A percentile compares a stretch with the other conserved stretches of the same genome.
Evolutionary conservation across 768 basidiomycete species (phyloP).

Genomic region (Agaricus sinodeliciosus): DNA sequence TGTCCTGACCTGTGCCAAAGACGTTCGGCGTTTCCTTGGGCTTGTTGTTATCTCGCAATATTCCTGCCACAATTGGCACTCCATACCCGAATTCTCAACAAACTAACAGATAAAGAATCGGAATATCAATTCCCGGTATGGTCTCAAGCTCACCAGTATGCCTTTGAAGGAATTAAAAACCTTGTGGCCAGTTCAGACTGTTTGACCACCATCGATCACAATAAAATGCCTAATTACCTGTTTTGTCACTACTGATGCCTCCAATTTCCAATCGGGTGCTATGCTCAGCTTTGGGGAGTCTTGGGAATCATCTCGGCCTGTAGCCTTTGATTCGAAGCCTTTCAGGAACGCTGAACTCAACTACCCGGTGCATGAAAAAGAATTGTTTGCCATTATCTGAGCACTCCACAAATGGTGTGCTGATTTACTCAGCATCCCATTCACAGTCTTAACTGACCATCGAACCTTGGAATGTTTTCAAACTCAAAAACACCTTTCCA

Average conservation of each 20-base stretch:
- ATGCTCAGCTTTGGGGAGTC: constrained; percentile 22
- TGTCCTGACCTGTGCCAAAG: not conserved
- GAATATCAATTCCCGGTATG: constrained; percentile 2
- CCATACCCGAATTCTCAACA: not conserved
- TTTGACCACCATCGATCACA: constrained; percentile 9
- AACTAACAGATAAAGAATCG: not conserved
- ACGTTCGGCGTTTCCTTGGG: constrained; percentile 10
- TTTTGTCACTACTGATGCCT: constrained; percentile 26
- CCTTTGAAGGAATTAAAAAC: constrained; percentile 11
- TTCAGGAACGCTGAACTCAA: constrained; percentile 22
- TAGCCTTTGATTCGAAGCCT: constrained; percentile 20
- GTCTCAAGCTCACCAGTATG: constrained; percentile 16
- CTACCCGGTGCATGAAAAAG: constrained; percentile 31
- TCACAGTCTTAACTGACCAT: constrained; percentile 29
- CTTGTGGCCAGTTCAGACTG: constrained; percentile 10
- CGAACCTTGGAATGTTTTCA: constrained; percentile 24
- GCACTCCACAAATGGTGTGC: constrained; percentile 21
- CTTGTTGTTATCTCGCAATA: constrained; percentile 9
- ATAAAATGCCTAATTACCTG: constrained; percentile 15
- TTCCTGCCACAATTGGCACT: constrained; percentile 11
- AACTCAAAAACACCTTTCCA: constrained; percentile 24
- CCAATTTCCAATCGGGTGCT: constrained; percentile 19
- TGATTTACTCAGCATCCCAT: constrained; percentile 13
- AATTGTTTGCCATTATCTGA: constrained; percentile 27
- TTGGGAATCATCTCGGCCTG: constrained; percentile 25